A percentile compares a stretch with the other conserved stretches of the same genome.
phyloP scores from a whole-genome alignment of 495 filamentous ascomycete genomes.

The Glarea lozoyensis region DNA sequence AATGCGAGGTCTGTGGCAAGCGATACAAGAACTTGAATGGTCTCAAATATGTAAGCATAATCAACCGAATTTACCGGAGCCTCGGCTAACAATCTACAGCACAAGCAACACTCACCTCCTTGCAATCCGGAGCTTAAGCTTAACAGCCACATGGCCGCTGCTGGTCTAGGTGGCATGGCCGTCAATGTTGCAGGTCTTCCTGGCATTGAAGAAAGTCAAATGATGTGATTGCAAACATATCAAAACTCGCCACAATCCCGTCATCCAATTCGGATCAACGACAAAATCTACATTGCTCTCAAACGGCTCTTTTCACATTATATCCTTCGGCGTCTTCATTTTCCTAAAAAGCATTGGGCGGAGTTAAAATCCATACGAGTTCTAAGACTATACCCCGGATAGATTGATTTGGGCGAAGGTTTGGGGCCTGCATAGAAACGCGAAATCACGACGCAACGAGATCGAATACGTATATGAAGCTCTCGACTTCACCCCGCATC shows the following conservation, averaged over 20 bases:
- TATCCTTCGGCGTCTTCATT: slow-evolving; percentile 7
- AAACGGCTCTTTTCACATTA: neutral
- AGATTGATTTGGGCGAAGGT: slow-evolving; percentile 7
- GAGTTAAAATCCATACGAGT: slow-evolving; percentile 13
- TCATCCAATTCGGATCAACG: neutral
- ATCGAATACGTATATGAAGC: slow-evolving; percentile 2
- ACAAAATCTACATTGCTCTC: neutral
- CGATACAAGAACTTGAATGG: slow-evolving; percentile 99
- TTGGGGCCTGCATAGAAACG: slow-evolving; percentile 4
- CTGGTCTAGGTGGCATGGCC: slow-evolving; percentile 15
- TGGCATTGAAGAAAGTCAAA: slow-evolving; percentile 22
- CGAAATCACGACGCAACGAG: neutral
- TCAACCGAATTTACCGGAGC: neutral
- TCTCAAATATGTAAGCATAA: slow-evolving; percentile 68
- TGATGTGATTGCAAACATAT: slow-evolving; percentile 15
- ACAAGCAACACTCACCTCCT: slow-evolving; percentile 75
- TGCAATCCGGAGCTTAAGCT: slow-evolving; percentile 43
- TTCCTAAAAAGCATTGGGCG: slow-evolving; percentile 14
- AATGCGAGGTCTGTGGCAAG: slow-evolving; percentile 93
- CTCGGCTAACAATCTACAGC: slow-evolving; percentile 31
- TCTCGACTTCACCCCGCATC: neutral
- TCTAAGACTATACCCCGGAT: slow-evolving; percentile 15
- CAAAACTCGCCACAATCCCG: neutral
- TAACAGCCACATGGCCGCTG: slow-evolving; percentile 19
- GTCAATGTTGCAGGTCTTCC: slow-evolving; percentile 20